Evolutionary conservation across 352 stramenopile species (phyloP).

Genomic region (Phytophthora litchii): DNA sequence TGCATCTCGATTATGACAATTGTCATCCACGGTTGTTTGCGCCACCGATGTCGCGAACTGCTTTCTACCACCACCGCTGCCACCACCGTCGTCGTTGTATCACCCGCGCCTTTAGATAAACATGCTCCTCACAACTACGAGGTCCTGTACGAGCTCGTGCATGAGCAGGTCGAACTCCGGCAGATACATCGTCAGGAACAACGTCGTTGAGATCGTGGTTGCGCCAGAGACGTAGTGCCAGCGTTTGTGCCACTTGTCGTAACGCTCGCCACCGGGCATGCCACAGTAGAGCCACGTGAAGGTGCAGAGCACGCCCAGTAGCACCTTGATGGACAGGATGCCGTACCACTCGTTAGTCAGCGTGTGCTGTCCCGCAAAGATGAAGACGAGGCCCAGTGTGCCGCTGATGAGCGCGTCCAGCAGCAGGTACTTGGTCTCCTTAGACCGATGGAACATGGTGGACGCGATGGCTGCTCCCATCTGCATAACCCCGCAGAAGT

Average conservation of each 20-base stretch:
- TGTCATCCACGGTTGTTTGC: neutral
- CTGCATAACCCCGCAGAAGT: slow-evolving; percentile 76
- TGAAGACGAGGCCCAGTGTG: slow-evolving; percentile 69
- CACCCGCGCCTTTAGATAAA: slow-evolving; percentile 37
- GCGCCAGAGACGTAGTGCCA: slow-evolving; percentile 85
- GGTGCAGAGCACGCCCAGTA: slow-evolving; percentile 55
- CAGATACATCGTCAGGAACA: slow-evolving; percentile 77
- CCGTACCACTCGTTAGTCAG: slow-evolving; percentile 80
- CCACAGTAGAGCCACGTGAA: slow-evolving; percentile 89
- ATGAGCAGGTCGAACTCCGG: slow-evolving; percentile 83
- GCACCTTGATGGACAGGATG: slow-evolving; percentile 68
- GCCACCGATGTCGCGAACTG: neutral
- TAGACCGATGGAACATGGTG: slow-evolving; percentile 82
- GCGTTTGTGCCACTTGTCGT: slow-evolving; percentile 81
- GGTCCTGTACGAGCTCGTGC: slow-evolving; percentile 73
- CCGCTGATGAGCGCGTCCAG: slow-evolving; percentile 82
- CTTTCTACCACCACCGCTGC: neutral
- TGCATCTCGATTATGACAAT: no score
- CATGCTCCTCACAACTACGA: slow-evolving; percentile 55
- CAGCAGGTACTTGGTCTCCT: slow-evolving; percentile 84
- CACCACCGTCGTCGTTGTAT: slow-evolving; percentile 3
- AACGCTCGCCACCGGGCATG: slow-evolving; percentile 68
- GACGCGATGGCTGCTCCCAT: slow-evolving; percentile 70
- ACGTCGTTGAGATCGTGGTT: slow-evolving; percentile 77
- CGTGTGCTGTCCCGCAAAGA: slow-evolving; percentile 70